Conservation (phyloP, 352 stramenopile species). For the Phytophthora sojae region DNA sequence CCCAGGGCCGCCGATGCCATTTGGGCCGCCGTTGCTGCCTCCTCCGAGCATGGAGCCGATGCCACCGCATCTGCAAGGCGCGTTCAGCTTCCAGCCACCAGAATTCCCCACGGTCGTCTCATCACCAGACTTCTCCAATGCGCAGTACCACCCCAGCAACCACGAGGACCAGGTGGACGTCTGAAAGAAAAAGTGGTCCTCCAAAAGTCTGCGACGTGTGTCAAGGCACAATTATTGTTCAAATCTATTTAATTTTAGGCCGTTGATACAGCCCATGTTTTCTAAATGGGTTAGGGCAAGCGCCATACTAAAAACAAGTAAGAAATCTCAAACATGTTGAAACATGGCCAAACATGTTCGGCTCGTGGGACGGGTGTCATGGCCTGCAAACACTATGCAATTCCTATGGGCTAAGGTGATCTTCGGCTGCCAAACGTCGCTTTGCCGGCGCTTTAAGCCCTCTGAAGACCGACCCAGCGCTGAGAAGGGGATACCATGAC, state of each 20-base stretch:
- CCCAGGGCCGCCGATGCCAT: slow-evolving; percentile 14
- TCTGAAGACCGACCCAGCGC: too few relatives aligned
- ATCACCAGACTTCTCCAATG: slow-evolving; percentile 40
- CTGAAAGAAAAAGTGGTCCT: slow-evolving; percentile 7
- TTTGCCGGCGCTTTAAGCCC: too few relatives aligned
- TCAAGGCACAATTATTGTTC: slow-evolving; percentile 12
- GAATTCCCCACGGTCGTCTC: slow-evolving; percentile 42
- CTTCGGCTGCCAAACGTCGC: too few relatives aligned
- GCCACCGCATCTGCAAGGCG: slow-evolving; percentile 10
- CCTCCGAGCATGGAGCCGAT: slow-evolving; percentile 13
- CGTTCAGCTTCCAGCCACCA: slow-evolving; percentile 23
- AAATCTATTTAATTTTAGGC: slow-evolving; percentile 19
- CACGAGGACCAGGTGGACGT: slow-evolving; percentile 28
- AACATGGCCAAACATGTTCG: too few relatives aligned
- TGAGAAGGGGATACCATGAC: too few relatives aligned
- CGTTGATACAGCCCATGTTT: too few relatives aligned
- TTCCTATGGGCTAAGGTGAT: too few relatives aligned
- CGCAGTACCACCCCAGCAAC: slow-evolving; percentile 28
- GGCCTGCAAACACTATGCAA: too few relatives aligned
- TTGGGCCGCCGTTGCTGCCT: slow-evolving; percentile 24
- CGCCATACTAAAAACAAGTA: too few relatives aligned
- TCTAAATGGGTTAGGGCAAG: too few relatives aligned
- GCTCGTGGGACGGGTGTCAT: too few relatives aligned
- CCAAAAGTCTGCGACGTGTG: slow-evolving; percentile 7
- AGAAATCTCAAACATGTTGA: too few relatives aligned